Evolutionary conservation across 176 grass and related monocot species (phyloP).

Genomic region (Stipa capillata): DNA sequence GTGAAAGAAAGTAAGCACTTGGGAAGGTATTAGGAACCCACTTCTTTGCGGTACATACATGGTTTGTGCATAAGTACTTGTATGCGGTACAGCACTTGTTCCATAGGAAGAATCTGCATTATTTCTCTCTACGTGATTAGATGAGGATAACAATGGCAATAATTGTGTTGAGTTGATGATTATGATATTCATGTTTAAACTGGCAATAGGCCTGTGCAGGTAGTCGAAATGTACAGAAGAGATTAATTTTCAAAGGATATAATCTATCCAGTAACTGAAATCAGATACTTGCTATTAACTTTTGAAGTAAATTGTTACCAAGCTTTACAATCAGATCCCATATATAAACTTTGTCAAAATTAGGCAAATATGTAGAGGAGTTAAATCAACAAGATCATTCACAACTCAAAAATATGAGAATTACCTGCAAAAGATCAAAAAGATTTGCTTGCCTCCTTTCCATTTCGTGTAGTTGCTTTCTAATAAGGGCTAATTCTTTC

Average conservation of each 20-base stretch:
- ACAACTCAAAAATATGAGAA: not conserved
- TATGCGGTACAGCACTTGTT: not conserved
- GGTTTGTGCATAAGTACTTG: not conserved
- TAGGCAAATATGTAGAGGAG: not conserved
- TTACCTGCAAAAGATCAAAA: slow-evolving; percentile 74
- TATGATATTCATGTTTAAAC: not conserved
- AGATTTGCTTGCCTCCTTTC: slow-evolving; percentile 72
- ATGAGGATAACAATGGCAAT: too few relatives aligned
- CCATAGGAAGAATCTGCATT: not conserved
- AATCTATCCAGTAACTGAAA: not conserved
- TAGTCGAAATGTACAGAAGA: too few relatives aligned
- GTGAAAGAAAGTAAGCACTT: not conserved
- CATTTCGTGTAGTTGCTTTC: slow-evolving; percentile 82
- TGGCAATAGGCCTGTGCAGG: not conserved
- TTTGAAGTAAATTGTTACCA: not conserved
- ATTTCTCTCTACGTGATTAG: not conserved
- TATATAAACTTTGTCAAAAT: not conserved
- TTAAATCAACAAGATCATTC: not conserved
- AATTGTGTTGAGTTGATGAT: not conserved
- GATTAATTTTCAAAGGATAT: not conserved
- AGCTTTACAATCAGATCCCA: not conserved
- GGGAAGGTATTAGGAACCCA: too few relatives aligned
- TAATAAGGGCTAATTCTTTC: slow-evolving; percentile 73
- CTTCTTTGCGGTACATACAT: not conserved
- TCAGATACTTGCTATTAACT: not conserved